phyloP scores from a whole-genome alignment of 768 basidiomycete genomes.

The Pleurotus cornucopiae region DNA sequence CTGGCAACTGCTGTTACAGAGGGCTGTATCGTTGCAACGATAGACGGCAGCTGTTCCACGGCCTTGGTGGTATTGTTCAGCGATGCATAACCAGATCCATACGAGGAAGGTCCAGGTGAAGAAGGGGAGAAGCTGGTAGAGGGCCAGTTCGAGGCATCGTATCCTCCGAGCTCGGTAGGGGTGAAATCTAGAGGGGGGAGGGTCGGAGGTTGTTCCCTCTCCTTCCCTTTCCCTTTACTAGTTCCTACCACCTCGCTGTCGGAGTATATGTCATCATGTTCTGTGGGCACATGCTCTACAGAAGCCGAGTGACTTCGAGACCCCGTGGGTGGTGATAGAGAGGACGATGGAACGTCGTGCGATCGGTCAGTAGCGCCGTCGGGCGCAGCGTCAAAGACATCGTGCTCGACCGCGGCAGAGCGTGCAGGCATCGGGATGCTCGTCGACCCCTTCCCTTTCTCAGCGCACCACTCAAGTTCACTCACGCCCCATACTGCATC shows the following conservation, averaged over 20 bases:
- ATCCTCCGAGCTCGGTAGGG: slow-evolving; percentile 45
- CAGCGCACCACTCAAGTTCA: slow-evolving; percentile 11
- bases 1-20: slow-evolving; percentile 15
- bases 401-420: slow-evolving; percentile 26
- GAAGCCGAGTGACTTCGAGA: background rate
- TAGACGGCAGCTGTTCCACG: slow-evolving; percentile 19
- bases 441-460: slow-evolving; percentile 55
- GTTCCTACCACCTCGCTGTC: slow-evolving; percentile 12
- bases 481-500: background rate
- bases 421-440: slow-evolving; percentile 47
- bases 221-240: slow-evolving; percentile 46
- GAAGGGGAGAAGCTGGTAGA: slow-evolving; percentile 24
- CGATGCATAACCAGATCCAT: slow-evolving; percentile 20
- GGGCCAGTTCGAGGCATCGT: slow-evolving; percentile 34
- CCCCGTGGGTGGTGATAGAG: slow-evolving; percentile 20
- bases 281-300: background rate
- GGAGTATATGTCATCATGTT: background rate
- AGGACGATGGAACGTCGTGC: slow-evolving; percentile 11
- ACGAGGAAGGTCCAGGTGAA: slow-evolving; percentile 36
- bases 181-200: slow-evolving; percentile 66
- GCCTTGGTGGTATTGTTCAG: slow-evolving; percentile 10
- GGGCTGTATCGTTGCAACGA: slow-evolving; percentile 17
- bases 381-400: slow-evolving; percentile 31
- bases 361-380: background rate
- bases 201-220: slow-evolving; percentile 55